Base-by-base conservation (phyloP, 1,284 basidiomycete species). In the Trichosporon faecale region DNA sequence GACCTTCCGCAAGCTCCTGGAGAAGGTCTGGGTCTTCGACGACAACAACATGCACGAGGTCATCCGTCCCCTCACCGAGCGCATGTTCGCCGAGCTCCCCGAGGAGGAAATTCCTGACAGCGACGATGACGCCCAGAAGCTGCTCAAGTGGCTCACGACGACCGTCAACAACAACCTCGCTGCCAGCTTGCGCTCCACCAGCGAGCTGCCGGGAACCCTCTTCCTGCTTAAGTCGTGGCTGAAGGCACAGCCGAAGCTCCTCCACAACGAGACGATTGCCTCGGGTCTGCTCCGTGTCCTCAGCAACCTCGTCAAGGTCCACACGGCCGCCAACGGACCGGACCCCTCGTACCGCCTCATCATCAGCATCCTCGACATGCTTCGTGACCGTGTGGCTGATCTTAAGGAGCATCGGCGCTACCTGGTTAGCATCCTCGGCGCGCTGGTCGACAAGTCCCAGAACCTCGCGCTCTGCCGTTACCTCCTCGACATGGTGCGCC, bases 361-460 rank as follows among this genome's bases (percentile, higher is more conserved):
- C 75, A 85, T 86, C 73, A 83, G 84, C 37, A 83, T 86, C 44
- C 83, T 88, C 52, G 84, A 87, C 72, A 80, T 88, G 52, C 79
- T 87, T 33, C 85, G 86, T 27, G 80, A 82, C 67, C 83, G 87
- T 21, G 84, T 88, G n/a, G 82, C 83, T 40, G 84, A 86, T 70
- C 80, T 88, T 44, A 84, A 85, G 63, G 87, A 88, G 71, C 85
- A 87, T 70, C 82, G 87, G 9, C 81, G 86, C n/a, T 90, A 89
- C 85, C 87, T 98, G 71, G 85, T 96, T 66, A 90, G 83, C 66
- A 85, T 86, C 3, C 88, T 98, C 67, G 89, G 91, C 21, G 89
- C 91, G 65, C 87, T 99, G 37, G 90, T 95, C 55, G 96, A 98
- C 77, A 94, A 95, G 81, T 97, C 95, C n/a, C 90, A 91, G 77